Percentiles rank a stretch among this genome's conserved stretches.
Conservation (phyloP, 208 protist genomes). For the Acanthamoeba healyi region DNA sequence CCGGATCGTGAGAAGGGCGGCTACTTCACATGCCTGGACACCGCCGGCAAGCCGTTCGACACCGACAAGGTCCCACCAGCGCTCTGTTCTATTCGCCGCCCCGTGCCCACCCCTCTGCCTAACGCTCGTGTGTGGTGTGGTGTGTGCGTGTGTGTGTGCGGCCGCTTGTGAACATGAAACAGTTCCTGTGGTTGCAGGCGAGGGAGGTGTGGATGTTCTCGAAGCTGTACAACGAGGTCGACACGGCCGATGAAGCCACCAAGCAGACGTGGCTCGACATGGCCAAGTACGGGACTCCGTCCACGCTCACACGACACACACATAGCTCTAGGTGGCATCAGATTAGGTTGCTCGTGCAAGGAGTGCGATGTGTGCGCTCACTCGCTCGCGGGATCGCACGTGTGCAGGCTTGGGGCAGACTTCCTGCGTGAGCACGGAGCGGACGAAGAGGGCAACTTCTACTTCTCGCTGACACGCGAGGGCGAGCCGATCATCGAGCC, state of each 20-base stretch:
- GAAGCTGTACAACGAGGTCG: slow-evolving; percentile 16
- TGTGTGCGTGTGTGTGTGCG: neutral
- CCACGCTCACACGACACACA: neutral
- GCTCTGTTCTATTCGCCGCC: too few species aligned
- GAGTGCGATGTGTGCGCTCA: too few species aligned
- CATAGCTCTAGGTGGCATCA: too few species aligned
- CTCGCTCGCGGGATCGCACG: too few species aligned
- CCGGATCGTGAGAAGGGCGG: slow-evolving; percentile 44
- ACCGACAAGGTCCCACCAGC: slow-evolving; percentile 38
- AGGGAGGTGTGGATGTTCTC: slow-evolving; percentile 59
- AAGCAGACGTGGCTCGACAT: slow-evolving; percentile 49
- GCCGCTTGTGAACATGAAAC: too few species aligned
- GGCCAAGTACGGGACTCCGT: neutral
- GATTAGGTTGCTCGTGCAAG: too few species aligned
- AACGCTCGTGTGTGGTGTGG: neutral
- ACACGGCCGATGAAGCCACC: neutral
- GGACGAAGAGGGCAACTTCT: slow-evolving; percentile 30
- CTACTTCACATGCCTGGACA: slow-evolving; percentile 71
- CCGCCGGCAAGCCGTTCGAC: slow-evolving; percentile 44
- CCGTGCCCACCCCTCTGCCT: too few species aligned
- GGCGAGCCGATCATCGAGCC: slow-evolving; percentile 47
- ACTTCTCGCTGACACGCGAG: slow-evolving; percentile 48
- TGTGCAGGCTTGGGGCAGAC: slow-evolving; percentile 56
- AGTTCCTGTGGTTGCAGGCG: slow-evolving; percentile 50
- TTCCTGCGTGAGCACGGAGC: slow-evolving; percentile 37